Base-by-base conservation (phyloP, 2,329 filamentous ascomycete species). In the Stachybotrys echinatus region DNA sequence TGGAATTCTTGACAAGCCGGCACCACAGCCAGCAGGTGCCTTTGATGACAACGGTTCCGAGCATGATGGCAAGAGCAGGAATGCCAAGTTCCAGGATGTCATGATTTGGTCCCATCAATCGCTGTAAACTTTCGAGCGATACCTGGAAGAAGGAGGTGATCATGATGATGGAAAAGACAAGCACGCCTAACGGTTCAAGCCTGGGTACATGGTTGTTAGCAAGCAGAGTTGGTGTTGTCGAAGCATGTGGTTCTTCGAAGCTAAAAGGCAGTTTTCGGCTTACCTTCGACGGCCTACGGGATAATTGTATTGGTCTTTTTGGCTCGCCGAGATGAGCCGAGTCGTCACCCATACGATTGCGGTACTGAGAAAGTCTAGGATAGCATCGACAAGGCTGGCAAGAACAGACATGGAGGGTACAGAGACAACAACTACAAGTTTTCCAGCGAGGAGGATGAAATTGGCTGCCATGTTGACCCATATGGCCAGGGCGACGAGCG, bases 81-180 rank as follows among this genome's bases (percentile, higher is more conserved):
- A 84, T 61, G 1, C 85, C 82, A 17, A 96, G 79, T 58, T 88
- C 68, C n/a, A 96, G 84, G 18, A 95, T 73, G 18, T 77, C 74
- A 58, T 83, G 87, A 50, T 89, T 77, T 3, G 74, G 65, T 12
- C 75, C 73, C 7, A 75, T 73, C 7, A 94, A 75, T 2, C 83
- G 81, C 55, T 84, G 76, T 23, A 88, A 68, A 60, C 86, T 88
- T 68, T 90, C 74, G 12, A 92, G 73, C 37, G 78, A 82, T 39
- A 94, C 88, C 67, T 94, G 89, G 56, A 83, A 81, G 69, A 94
- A 92, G 0, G 86, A 88, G 0, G 87, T 91, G 54, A 92, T 87
- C 88, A 94, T 94, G 62, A 92, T 88, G 52, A 92, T 80, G 17
- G 85, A 88, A 69, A 92, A 94, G 49, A 92, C 84, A 5, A 94